Conservation (phyloP, 352 stramenopile genomes). For the Phytophthora citricola region DNA sequence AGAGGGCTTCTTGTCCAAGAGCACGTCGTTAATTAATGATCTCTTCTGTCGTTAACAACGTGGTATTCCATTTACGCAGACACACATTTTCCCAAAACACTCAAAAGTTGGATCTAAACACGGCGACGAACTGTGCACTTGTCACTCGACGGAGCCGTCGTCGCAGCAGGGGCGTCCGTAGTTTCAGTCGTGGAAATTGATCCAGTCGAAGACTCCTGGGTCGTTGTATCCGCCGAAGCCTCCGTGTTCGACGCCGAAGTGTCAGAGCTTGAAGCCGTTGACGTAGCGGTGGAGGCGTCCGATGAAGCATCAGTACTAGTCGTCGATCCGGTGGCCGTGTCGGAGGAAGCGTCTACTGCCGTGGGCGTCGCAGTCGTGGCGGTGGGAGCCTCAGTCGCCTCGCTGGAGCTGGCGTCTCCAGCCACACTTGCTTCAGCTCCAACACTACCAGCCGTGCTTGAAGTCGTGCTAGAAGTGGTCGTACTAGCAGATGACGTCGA, state of each 20-base stretch:
- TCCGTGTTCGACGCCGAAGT: conserved; percentile 11
- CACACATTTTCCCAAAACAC: conserved; percentile 17
- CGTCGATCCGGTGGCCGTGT: no score
- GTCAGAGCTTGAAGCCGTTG: conserved; percentile 11
- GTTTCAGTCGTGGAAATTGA: conserved; percentile 13
- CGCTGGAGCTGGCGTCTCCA: conserved; percentile 15
- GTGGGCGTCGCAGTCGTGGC: conserved; percentile 16
- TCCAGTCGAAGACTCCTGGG: conserved; percentile 9
- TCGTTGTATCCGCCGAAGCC: conserved; percentile 2
- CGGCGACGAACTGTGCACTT: conserved; percentile 38
- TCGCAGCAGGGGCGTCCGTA: conserved; percentile 19
- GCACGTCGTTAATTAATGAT: no score
- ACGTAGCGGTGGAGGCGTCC: conserved; percentile 4
- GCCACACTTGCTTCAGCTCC: conserved; percentile 16
- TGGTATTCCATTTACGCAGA: conserved; percentile 28
- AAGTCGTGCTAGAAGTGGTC: conserved; percentile 11
- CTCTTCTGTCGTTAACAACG: conserved; percentile 10
- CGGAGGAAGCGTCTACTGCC: neutral
- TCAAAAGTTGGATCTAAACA: conserved; percentile 18
- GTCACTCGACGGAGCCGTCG: conserved; percentile 23
- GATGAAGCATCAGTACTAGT: no score
- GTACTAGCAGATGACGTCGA: conserved; percentile 22
- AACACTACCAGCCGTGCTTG: conserved; percentile 6
- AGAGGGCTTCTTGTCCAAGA: no score
- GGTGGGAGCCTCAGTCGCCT: conserved; percentile 9